Evolutionary conservation across 805 yeast genomes (phyloP).

Genomic region (Kuraishia piskuri): DNA sequence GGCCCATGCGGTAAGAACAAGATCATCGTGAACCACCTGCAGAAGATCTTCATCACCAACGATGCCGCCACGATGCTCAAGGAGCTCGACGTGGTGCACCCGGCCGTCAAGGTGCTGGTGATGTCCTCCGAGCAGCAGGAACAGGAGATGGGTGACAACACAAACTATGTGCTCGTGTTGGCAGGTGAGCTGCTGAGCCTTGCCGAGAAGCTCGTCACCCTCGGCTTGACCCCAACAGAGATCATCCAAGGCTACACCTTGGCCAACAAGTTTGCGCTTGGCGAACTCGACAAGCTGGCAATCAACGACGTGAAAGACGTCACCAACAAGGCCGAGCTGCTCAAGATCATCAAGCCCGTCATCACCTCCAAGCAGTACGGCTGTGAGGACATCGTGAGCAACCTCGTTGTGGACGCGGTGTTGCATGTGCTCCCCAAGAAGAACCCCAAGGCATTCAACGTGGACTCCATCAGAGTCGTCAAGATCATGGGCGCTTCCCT

Average conservation of each 20-base stretch:
- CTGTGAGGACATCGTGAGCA: conserved; percentile 66
- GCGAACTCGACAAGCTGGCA: conserved; percentile 57
- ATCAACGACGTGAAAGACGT: conserved; percentile 57
- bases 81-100: conserved; percentile 91
- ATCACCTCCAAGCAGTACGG: conserved; percentile 93
- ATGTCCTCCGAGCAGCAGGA: conserved; percentile 98
- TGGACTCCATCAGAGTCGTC: conserved; percentile 90
- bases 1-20: conserved; percentile 98
- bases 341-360: conserved; percentile 76
- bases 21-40: conserved; percentile 83
- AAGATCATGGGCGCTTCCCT: conserved; percentile 92
- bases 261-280: conserved; percentile 71
- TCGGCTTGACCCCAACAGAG: conserved; percentile 89
- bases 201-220: conserved; percentile 74
- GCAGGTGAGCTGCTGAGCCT: conserved; percentile 89
- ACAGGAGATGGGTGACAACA: conserved; percentile 93
- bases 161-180: conserved; percentile 82
- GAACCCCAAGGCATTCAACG: conserved; percentile 64
- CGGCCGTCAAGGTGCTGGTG: conserved; percentile 90
- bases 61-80: conserved; percentile 98
- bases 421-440: conserved; percentile 66
- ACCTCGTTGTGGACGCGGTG: conserved; percentile 79
- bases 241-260: conserved; percentile 86
- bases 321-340: conserved; percentile 42
- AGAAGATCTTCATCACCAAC: conserved; percentile 81